Base-by-base conservation (phyloP, 148 eudicot species). In the Selenicereus undatus region DNA sequence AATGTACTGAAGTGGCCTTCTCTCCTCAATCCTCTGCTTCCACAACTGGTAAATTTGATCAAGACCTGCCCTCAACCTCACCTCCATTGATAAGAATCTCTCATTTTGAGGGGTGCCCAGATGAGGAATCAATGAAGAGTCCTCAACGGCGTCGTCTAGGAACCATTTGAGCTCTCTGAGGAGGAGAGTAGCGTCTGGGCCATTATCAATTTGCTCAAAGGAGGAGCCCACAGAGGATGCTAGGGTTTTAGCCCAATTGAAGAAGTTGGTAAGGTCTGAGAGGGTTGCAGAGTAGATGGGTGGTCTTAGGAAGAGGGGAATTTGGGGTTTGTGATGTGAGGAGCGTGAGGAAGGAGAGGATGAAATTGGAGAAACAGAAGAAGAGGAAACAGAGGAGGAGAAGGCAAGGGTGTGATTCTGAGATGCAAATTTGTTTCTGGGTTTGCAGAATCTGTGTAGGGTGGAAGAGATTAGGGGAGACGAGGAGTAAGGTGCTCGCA, bases 1-100 rank as follows among this genome's bases (percentile, higher is more conserved):
- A 69, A 96, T 80, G 71, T 96, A 96, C 89, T 96, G 99, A 86
- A 96, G 92, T 0, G 99, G 98, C 86, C 93, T 90, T 52, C 98
- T 90, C 77, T 89, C 85, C 12, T 92, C 85, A 68, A 93, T 82
- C 86, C 99, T 91, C 77, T 89, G 91, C 73, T 87, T 81, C 99
- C 99, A 96, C 45, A 93, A 65, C 79, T 27, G 11, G 73, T 96
- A 96, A 71, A 96, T 81, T 14, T 88, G 85, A 1, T 84, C 89
- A 88, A 93, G 82, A 81, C 81, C 76, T 9, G 81, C 90, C 83
- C 93, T 91, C 65, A 91, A 65, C 3, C 56, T 22, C 32, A 90
- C 84, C 50, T 88, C 83, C 42, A 30, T 24, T 69, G 56, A 27
- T 18, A 21, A 69, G n/a, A 30, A 72, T 17, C 29, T 66, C 71